Percentiles rank a stretch among this genome's conserved stretches.
Evolutionary conservation across 2,329 filamentous ascomycete genomes (phyloP).

Genomic region (Curvularia hawaiiensis): DNA sequence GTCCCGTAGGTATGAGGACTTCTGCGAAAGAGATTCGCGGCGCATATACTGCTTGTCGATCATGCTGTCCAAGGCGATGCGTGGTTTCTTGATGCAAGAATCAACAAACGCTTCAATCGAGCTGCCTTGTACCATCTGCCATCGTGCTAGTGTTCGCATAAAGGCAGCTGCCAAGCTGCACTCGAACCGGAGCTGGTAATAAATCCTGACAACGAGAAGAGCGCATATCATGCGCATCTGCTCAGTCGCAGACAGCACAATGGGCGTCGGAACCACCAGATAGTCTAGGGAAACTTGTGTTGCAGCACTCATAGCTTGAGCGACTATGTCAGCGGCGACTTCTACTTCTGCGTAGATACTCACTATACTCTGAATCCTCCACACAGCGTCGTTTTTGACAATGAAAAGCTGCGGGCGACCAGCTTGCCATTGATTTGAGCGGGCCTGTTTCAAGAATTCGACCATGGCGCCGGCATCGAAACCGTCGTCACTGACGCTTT

Average conservation of each 20-base stretch:
- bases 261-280: not conserved
- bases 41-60: not conserved
- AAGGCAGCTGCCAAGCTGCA: not conserved
- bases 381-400: not conserved
- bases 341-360: not conserved
- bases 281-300: not conserved
- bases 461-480: not conserved
- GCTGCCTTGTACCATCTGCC: not conserved
- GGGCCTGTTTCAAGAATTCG: not conserved
- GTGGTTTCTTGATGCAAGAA: not conserved
- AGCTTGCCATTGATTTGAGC: not conserved
- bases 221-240: not conserved
- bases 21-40: not conserved
- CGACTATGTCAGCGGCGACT: not conserved
- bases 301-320: not conserved
- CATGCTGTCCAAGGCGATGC: not conserved
- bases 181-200: not conserved
- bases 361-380: not conserved
- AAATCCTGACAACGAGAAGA: not conserved
- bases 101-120: not conserved
- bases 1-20: not conserved
- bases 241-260: not conserved
- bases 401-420: not conserved
- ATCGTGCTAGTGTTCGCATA: not conserved
- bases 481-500: not conserved